These are phyloP conservation scores for Boletus pseudo-olivaceus DNA, from an alignment of 768 basidiomycete genomes.

Conservation along the genomic window DNA sequence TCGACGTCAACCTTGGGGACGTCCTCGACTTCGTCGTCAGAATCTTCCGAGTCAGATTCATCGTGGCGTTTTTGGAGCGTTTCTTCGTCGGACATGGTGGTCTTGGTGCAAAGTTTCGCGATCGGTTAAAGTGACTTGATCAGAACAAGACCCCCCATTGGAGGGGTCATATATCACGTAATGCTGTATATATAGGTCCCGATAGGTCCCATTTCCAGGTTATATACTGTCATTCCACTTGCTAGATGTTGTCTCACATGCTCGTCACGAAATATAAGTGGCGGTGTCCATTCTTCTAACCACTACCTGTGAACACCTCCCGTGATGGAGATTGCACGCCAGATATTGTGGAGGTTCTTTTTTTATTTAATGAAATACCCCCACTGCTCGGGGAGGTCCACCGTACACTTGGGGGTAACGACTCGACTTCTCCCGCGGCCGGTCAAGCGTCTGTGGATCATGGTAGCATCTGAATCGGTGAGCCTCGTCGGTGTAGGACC, in stretches of 20 bases:
- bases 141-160: constrained; percentile 8
- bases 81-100: constrained; percentile 66
- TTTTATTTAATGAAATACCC: background rate
- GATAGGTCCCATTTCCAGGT: background rate
- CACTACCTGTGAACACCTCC: too few species aligned
- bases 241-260: background rate
- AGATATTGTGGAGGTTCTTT: background rate
- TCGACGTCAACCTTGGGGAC: constrained; percentile 75
- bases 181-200: constrained; percentile 3
- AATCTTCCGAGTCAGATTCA: constrained; percentile 71
- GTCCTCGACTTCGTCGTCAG: constrained; percentile 49
- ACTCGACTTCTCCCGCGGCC: constrained; percentile 10
- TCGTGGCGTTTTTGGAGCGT: constrained; percentile 58
- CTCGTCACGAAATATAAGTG: background rate
- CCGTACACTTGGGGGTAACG: background rate
- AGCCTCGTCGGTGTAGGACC: background rate
- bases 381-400: background rate
- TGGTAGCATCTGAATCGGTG: background rate
- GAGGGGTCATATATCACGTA: constrained; percentile 12
- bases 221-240: background rate
- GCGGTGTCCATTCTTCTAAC: too few species aligned
- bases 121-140: constrained; percentile 19
- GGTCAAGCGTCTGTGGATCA: background rate
- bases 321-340: background rate
- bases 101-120: constrained; percentile 7